Evolutionary conservation across 352 stramenopile genomes (phyloP).

Genomic region (Ochromonadaceae sp.): DNA sequence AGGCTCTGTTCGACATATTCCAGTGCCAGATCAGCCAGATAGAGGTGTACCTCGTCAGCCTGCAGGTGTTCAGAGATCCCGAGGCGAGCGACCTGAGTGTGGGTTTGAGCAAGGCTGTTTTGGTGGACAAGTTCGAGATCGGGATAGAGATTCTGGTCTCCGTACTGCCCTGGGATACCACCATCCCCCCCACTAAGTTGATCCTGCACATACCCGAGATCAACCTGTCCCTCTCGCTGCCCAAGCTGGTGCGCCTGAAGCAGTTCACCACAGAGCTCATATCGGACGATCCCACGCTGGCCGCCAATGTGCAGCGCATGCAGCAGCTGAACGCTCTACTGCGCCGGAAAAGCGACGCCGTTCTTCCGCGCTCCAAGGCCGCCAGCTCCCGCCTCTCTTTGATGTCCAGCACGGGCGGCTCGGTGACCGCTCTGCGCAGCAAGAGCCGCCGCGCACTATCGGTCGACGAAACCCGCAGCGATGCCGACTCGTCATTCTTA

Average conservation of each 20-base stretch:
- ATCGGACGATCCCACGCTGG: too few relatives aligned
- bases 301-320: too few relatives aligned
- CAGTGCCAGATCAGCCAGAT: neutral
- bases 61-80: too few relatives aligned
- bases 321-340: too few relatives aligned
- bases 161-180: slow-evolving; percentile 11
- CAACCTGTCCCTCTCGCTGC: neutral
- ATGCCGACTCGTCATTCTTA: too few relatives aligned
- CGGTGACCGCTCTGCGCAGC: too few relatives aligned
- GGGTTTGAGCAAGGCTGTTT: neutral
- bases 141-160: slow-evolving; percentile 3
- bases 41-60: slow-evolving; percentile 3
- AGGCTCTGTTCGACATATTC: slow-evolving; percentile 14
- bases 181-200: slow-evolving; percentile 2
- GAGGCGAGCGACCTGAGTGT: neutral
- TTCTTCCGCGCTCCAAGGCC: too few relatives aligned
- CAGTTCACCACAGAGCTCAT: neutral
- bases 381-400: too few relatives aligned
- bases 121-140: slow-evolving; percentile 8
- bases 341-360: too few relatives aligned
- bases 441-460: too few relatives aligned
- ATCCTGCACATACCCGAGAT: slow-evolving; percentile 2
- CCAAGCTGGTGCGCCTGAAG: neutral
- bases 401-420: too few relatives aligned
- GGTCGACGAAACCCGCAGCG: too few relatives aligned